Conservation (phyloP, 2,329 filamentous ascomycete genomes). For the Talaromyces sp. region DNA sequence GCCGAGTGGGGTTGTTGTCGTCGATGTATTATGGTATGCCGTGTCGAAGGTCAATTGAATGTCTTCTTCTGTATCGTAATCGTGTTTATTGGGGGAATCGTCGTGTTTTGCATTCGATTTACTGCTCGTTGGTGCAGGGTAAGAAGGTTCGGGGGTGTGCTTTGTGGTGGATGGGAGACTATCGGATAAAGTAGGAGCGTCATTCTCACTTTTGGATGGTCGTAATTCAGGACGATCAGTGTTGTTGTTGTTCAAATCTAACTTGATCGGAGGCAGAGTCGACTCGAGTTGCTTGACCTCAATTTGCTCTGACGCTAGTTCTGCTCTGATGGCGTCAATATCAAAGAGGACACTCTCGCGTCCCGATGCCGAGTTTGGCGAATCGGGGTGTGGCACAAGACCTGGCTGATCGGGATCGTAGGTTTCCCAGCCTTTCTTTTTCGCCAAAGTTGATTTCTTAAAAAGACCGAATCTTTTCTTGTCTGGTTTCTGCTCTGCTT, state of each 20-base stretch:
- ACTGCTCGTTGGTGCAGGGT: not conserved
- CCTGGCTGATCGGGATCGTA: conserved; percentile 65
- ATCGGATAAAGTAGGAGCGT: conserved; percentile 17
- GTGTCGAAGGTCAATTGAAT: conserved; percentile 72
- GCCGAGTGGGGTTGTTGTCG: not conserved
- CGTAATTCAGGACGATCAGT: conserved; percentile 30
- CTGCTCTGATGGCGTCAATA: conserved; percentile 85
- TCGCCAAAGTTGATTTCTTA: conserved; percentile 66
- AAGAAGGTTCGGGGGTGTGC: not conserved
- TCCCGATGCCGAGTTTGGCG: conserved; percentile 26
- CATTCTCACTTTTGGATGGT: conserved; percentile 43
- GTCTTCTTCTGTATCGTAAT: conserved; percentile 28
- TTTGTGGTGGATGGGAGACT: conserved; percentile 22
- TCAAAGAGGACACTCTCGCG: conserved; percentile 74
- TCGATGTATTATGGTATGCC: conserved; percentile 48
- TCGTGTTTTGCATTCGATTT: not conserved
- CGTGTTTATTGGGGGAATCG: not conserved
- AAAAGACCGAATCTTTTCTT: conserved; percentile 74
- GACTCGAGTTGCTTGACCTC: conserved; percentile 79
- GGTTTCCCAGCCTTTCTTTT: conserved; percentile 90
- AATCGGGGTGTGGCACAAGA: conserved; percentile 27
- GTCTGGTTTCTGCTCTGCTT: conserved; percentile 76
- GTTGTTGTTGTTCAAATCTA: conserved; percentile 51
- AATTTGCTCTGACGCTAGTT: conserved; percentile 69
- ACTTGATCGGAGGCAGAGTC: conserved; percentile 85